Evolutionary conservation across 164 flowering plant species (phyloP), one percentile per base, ranked within the genome.

Genomic region (Sedum album): DNA sequence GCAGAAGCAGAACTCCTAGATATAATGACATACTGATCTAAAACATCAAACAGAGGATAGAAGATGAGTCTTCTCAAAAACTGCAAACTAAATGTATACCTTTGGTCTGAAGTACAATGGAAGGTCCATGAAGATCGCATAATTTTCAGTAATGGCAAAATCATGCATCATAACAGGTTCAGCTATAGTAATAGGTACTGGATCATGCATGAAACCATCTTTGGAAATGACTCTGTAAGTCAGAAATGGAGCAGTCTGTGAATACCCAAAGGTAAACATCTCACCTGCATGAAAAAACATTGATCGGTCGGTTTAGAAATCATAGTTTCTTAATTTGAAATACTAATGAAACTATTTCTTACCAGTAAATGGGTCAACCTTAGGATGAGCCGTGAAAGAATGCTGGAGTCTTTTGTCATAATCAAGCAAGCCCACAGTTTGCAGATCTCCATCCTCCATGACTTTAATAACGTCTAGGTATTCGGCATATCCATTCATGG

Each of bases 141-240:
- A 94, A 73, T 88, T 94, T 72, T 91, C 95, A 30, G 97, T 90
- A 76, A 91, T 91, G 73, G 97, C 97, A 79, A 94, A 94, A 74
- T 94, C 99, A 82, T 94, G 99, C 99, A 94, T 94, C 97, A 94
- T 85, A 75, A 91, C 80, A 66, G 97, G 89, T 1, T 76, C 92
- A 66, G 96, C 65, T 74, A 91, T 70, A 57, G 99, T 91, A 76
- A 94, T 94, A 60, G 93, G 96, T 31, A 94, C 96, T 0, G 99
- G 99, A 69, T 94, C 97, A 75, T 86, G 88, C 97, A 91, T 91
- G 71, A 83, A 68, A 30, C 97, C 96, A 72, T 90, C 91, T 78
- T 91, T 90, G 15, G 97, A 83, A 69, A 94, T 84, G 31, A 94
- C 96, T 79, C 99, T 81, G 73, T 91, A 94, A 5, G 96, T 94